These are phyloP conservation scores for Buxus sempervirens DNA, from an alignment of 164 flowering plant genomes.

Conservation along the genomic window DNA sequence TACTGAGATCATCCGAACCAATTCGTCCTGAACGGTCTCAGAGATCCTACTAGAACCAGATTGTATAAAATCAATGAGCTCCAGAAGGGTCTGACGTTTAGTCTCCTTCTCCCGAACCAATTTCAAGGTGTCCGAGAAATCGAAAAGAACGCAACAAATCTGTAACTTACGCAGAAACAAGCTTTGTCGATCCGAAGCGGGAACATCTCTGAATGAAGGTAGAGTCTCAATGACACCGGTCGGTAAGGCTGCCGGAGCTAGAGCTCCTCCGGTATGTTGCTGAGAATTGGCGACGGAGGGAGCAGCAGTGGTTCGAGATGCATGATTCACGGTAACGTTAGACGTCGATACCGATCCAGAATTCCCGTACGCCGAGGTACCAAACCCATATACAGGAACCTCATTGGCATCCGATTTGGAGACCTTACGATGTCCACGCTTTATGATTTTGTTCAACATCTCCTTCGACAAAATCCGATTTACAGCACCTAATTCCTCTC, in stretches of 20 bases:
- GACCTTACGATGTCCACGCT: conserved; percentile 39
- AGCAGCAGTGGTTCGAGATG: conserved; percentile 26
- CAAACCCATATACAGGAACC: conserved; percentile 11
- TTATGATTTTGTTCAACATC: conserved; percentile 52
- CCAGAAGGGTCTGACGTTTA: conserved; percentile 39
- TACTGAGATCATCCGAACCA: conserved; percentile 32
- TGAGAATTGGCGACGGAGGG: conserved; percentile 18
- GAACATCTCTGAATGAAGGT: conserved; percentile 41
- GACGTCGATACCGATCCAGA: conserved; percentile 18
- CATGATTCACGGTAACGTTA: conserved; percentile 43
- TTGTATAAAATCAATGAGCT: conserved; percentile 42
- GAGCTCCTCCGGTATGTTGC: not conserved
- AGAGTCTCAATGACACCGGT: conserved; percentile 34
- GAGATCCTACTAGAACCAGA: conserved; percentile 38
- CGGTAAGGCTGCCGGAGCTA: conserved; percentile 3
- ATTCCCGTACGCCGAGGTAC: conserved; percentile 14
- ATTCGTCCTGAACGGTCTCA: conserved; percentile 40
- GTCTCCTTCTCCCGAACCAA: conserved; percentile 39
- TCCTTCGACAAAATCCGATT: not conserved
- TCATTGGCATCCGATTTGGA: conserved; percentile 34
- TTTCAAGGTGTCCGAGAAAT: conserved; percentile 42
- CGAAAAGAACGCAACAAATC: conserved; percentile 35
- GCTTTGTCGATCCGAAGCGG: conserved; percentile 33
- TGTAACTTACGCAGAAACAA: conserved; percentile 44
- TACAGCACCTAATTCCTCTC: conserved; percentile 7